Evolutionary conservation across 2,329 filamentous ascomycete species (phyloP), one percentile per base, ranked within the genome.

Genomic region (Phialemoniopsis sp.): DNA sequence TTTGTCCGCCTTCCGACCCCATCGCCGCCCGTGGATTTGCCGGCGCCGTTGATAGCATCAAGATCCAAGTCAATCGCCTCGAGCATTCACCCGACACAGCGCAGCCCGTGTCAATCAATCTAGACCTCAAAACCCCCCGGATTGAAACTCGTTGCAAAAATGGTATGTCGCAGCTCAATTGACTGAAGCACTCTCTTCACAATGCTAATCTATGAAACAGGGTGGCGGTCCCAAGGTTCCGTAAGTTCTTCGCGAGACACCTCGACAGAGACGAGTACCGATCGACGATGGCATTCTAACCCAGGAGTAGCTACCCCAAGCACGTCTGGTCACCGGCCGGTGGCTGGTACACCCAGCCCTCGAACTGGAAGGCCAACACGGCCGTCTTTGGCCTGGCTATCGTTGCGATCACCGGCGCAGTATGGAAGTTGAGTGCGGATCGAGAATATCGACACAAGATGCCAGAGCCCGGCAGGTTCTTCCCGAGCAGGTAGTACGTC

Each of bases 311-410:
- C 60, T 95, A 95, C 70, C 90, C 89, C 65, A 96, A 95, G 77
- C 91, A 98, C 76, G 89, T 98, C 77, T 98, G 93, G 93, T 97
- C 93, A 59, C 93, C 93, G 46, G 76, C 91, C 50, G 93, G 93
- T 77, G 93, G 93, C 68, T 98, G 93, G 93, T 98, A 98, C 68
- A 72, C 85, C 39, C 91, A 95, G 64, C 93, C 93, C 39, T 74
- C 78, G 52, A 98, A 98, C 76, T 98, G 93, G 93, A 93, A 86
- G 64, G 70, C 72, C 56, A 98, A 98, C 73, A 98, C 93, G 9
- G 56, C 52, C 32, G 29, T 60, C 30, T 51, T 62, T 36, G 55
- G 60, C 19, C 43, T 59, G 26, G 36, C 47, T 30, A 64, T 88
- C 16, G 51, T 81, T 47, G 79, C 81, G 43, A 70, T 89, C 51